Conservation (phyloP, 352 stramenopile species). For the Pythium oligandrum region DNA sequence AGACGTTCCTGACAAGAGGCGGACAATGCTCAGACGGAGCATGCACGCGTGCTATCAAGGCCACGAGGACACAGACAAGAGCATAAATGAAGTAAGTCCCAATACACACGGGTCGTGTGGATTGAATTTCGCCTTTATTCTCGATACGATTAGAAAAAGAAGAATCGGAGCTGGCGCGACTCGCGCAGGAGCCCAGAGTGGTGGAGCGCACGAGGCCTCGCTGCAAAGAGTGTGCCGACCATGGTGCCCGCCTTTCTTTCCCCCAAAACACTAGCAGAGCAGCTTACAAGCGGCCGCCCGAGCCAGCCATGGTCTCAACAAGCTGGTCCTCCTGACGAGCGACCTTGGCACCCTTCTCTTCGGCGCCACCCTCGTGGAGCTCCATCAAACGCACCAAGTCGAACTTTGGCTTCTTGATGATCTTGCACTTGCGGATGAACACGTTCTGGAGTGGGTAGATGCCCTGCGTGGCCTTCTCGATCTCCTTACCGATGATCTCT, state of each 20-base stretch:
- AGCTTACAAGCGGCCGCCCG: conserved; percentile 88
- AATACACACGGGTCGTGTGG: not conserved
- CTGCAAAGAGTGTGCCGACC: too few relatives aligned
- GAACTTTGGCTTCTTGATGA: conserved; percentile 99
- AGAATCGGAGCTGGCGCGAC: conserved; percentile 11
- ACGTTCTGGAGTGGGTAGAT: conserved; percentile 99
- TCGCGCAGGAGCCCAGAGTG: too few relatives aligned
- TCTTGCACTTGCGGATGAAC: conserved; percentile 99
- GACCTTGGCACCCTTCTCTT: conserved; percentile 91
- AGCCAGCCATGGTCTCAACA: conserved; percentile 82
- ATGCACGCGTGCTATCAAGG: too few relatives aligned
- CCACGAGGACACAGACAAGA: too few relatives aligned
- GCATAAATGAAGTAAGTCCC: too few relatives aligned
- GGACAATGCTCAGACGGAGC: too few relatives aligned
- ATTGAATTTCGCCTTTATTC: conserved; percentile 85
- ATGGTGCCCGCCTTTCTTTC: not conserved
- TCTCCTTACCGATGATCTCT: conserved; percentile 97
- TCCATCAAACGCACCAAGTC: conserved; percentile 99
- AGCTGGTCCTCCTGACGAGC: conserved; percentile 83
- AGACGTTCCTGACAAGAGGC: too few relatives aligned
- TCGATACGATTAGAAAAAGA: conserved; percentile 65
- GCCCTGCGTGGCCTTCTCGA: conserved; percentile 95
- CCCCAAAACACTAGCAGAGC: conserved; percentile 21
- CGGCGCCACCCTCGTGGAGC: conserved; percentile 94
- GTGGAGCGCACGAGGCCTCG: too few relatives aligned